Evolutionary conservation across 1,139 yeast species (phyloP).

Genomic region (Candida frijolesensis): DNA sequence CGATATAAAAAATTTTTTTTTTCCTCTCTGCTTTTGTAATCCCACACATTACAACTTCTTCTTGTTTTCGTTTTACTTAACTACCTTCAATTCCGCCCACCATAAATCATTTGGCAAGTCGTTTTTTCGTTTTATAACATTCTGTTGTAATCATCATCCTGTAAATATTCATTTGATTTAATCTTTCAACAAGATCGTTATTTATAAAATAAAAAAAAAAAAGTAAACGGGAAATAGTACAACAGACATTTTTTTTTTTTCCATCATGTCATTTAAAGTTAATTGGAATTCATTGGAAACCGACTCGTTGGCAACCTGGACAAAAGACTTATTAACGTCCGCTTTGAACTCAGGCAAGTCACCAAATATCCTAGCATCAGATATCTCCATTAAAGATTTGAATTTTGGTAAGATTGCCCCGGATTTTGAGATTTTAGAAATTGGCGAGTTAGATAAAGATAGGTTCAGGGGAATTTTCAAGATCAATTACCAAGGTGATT

Average conservation of each 20-base stretch:
- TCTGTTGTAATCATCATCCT: neutral
- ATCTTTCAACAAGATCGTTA: too few relatives aligned
- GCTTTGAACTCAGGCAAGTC: constrained; percentile 77
- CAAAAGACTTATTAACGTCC: constrained; percentile 69
- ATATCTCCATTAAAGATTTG: constrained; percentile 70
- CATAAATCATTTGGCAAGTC: neutral
- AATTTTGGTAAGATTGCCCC: constrained; percentile 82
- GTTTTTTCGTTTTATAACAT: neutral
- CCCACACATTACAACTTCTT: constrained; percentile 2
- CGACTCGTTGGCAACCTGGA: constrained; percentile 65
- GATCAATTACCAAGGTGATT: constrained; percentile 78
- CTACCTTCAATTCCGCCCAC: neutral
- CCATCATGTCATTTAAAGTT: constrained; percentile 73
- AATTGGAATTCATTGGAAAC: constrained; percentile 81
- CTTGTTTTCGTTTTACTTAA: neutral
- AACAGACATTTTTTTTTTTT: too few relatives aligned
- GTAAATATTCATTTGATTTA: neutral
- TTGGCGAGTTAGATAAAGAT: constrained; percentile 82
- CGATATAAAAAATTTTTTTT: neutral
- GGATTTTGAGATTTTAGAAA: constrained; percentile 76
- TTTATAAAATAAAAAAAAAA: neutral
- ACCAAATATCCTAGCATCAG: constrained; percentile 76
- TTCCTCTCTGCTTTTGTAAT: neutral
- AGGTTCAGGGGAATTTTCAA: constrained; percentile 85
- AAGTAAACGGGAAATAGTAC: neutral